These are phyloP conservation scores for Agaricus blazei DNA, from an alignment of 768 basidiomycete genomes.

Conservation along the genomic window DNA sequence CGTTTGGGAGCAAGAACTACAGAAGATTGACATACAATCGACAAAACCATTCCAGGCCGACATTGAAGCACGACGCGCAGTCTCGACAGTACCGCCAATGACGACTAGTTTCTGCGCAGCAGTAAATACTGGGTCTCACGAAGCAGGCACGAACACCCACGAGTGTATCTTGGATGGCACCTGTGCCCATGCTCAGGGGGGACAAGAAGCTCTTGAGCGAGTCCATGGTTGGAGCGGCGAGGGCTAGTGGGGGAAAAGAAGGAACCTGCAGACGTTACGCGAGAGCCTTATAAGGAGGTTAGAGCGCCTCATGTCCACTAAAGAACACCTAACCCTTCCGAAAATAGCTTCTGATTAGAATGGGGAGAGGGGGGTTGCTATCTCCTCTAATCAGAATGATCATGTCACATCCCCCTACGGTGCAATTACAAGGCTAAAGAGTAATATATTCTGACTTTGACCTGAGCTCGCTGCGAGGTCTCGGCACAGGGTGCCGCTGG, in stretches of 20 bases:
- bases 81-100: constrained; percentile 86
- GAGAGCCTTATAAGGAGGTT: constrained; percentile 36
- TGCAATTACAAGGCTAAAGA: too few relatives aligned
- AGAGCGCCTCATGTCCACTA: constrained; percentile 34
- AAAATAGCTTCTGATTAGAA: too few relatives aligned
- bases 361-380: too few relatives aligned
- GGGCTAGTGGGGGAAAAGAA: constrained; percentile 18
- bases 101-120: constrained; percentile 75
- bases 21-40: constrained; percentile 52
- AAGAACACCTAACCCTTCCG: too few relatives aligned
- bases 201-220: constrained; percentile 65
- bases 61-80: constrained; percentile 72
- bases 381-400: too few relatives aligned
- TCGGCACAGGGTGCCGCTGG: too few relatives aligned
- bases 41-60: constrained; percentile 90
- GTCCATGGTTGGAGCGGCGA: constrained; percentile 48
- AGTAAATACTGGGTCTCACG: constrained; percentile 6
- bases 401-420: too few relatives aligned
- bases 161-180: constrained; percentile 74
- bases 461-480: too few relatives aligned
- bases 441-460: too few relatives aligned
- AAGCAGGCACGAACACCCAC: constrained; percentile 32
- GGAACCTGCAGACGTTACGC: constrained; percentile 24
- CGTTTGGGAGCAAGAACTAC: background rate
- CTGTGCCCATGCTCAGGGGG: constrained; percentile 62